Evolutionary conservation across 139 green algal genomes (phyloP).

Genomic region (Chlamydomonas sphaeroides): DNA sequence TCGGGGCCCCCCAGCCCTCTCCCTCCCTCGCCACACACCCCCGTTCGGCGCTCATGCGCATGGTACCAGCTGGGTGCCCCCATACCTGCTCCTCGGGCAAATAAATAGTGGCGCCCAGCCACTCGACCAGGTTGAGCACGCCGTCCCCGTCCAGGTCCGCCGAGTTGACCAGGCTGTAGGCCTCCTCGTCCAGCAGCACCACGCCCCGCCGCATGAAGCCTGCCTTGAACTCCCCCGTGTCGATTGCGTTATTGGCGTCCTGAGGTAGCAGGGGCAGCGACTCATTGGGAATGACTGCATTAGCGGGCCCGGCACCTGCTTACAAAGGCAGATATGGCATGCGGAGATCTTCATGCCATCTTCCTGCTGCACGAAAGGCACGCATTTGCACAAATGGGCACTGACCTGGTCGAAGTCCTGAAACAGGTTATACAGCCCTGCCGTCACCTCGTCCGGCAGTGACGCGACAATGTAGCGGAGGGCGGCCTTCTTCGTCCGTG

Average conservation of each 20-base stretch:
- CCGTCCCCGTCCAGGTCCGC: conserved; percentile 37
- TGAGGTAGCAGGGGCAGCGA: no score
- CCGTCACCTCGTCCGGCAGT: conserved; percentile 28
- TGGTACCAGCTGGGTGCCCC: no score
- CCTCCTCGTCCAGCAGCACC: conserved; percentile 33
- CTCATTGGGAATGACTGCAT: no score
- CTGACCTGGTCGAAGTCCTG: conserved; percentile 29
- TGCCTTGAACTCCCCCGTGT: conserved; percentile 11
- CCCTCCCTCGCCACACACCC: no score
- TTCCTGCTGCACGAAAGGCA: no score
- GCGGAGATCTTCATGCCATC: no score
- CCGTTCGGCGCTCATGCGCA: no score
- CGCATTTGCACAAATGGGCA: no score
- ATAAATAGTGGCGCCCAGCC: conserved; percentile 19
- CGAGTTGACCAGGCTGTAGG: not conserved
- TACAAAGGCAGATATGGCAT: no score
- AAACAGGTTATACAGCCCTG: conserved; percentile 36
- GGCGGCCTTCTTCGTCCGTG: conserved; percentile 20
- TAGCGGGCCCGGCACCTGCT: no score
- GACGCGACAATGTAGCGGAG: conserved; percentile 30
- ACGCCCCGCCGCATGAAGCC: conserved; percentile 29
- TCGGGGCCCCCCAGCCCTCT: no score
- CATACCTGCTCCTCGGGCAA: conserved; percentile 25
- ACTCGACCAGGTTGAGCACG: conserved; percentile 35
- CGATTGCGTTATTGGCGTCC: conserved; percentile 23